A percentile compares a stretch with the other conserved stretches of the same genome.
Conservation (phyloP, 1,284 basidiomycete species). For the Heterobasidion parviporum region DNA sequence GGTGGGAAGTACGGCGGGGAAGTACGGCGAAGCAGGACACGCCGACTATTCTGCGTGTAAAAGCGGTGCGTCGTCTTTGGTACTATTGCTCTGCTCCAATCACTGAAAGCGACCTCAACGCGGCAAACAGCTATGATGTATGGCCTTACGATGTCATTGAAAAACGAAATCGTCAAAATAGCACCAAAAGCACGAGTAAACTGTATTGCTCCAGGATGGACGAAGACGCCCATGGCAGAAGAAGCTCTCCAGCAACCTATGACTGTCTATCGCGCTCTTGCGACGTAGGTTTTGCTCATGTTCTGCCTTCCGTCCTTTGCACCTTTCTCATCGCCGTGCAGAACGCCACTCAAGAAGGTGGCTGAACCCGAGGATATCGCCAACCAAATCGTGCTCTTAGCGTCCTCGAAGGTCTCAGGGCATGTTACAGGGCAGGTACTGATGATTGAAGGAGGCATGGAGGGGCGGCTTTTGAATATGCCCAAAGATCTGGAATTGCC, state of each 20-base stretch:
- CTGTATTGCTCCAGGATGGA: conserved; percentile 66
- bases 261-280: conserved; percentile 46
- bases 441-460: conserved; percentile 74
- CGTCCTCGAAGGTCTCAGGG: conserved; percentile 56
- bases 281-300: conserved; percentile 41
- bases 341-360: conserved; percentile 66
- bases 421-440: conserved; percentile 66
- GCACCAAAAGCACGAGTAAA: conserved; percentile 68
- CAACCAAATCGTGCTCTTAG: conserved; percentile 53
- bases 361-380: conserved; percentile 59
- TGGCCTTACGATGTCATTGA: conserved; percentile 58
- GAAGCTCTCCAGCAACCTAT: conserved; percentile 35
- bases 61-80: conserved; percentile 33
- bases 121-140: conserved; percentile 56
- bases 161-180: conserved; percentile 76
- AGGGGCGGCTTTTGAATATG: conserved; percentile 46
- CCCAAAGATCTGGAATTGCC: conserved; percentile 24
- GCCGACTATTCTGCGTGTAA: conserved; percentile 56
- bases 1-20: conserved; percentile 67
- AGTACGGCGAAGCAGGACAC: conserved; percentile 63
- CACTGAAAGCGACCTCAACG: background rate
- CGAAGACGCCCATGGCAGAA: conserved; percentile 52
- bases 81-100: background rate
- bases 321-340: conserved; percentile 17
- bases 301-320: background rate